Evolutionary conservation across 1,284 basidiomycete genomes (phyloP), one percentile per base, ranked within the genome.

Genomic region (Ceratobasidium sp.): DNA sequence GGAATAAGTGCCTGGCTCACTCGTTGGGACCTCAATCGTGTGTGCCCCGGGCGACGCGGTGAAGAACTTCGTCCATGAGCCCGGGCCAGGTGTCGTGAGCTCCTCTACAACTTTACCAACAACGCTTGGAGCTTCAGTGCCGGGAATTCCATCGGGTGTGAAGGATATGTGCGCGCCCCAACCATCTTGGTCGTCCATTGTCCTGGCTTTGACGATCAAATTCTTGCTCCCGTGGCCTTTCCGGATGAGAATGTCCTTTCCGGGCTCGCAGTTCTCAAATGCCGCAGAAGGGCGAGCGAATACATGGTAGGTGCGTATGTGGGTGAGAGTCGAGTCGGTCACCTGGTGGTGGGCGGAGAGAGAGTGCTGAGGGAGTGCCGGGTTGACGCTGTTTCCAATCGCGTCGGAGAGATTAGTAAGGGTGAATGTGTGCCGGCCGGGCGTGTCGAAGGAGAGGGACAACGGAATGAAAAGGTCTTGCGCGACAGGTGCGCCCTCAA

Each of bases 1-100:
- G 2, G 87, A 88, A 81, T 97, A 99, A 51, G 90, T 89, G n/a
- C 97, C 97, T 0, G 95, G 90, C 4, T 86, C 83, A 76, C 78
- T 84, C 46, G 88, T 88, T 24, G 81, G 83, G 14, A 94, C 81
- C 13, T 82, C 82, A 8, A 93, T 77, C 7, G 88, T 85, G 39
- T 84, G 84, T 51, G 82, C 81, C 31, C 82, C 82, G n/a, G 82
- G 83, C 54, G 85, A 81, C 1, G 88, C 85, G 66, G 85, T 85
- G 49, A 92, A 77, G 2, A 84, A 85, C 79, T 89, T 88, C 62
- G 84, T 87, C 90, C 90, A 92, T 1, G 65, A 3, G 2, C 16
- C 62, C 16, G 61, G 46, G 16, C n/a, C 19, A 51, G 76, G 48
- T 19, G 79, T 74, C 6, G 76, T 64, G 1, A 74, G 14, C 9